A percentile compares a stretch with the other conserved stretches of the same genome.
These are phyloP conservation scores for Astrothelium subdiscretum DNA, from an alignment of 495 filamentous ascomycete species.

Conservation along the genomic window DNA sequence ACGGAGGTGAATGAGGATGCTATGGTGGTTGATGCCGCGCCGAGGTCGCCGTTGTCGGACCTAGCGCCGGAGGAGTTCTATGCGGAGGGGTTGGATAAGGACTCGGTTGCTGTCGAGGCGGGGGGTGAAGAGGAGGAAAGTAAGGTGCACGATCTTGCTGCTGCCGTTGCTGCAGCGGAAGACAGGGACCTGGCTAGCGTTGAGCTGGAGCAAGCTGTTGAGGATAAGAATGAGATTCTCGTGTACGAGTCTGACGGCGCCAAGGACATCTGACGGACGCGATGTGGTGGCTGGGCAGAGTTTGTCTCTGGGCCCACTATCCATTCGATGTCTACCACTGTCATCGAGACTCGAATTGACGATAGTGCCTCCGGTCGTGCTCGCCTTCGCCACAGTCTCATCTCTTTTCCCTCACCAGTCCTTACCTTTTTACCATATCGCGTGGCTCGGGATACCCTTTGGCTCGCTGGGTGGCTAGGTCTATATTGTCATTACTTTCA, in stretches of 20 bases:
- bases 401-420: neutral
- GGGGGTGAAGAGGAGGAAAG: neutral
- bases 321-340: neutral
- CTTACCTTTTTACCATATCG: neutral
- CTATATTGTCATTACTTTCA: neutral
- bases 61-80: conserved; percentile 17
- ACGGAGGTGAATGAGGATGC: neutral
- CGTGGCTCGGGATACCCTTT: neutral
- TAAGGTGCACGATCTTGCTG: neutral
- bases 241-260: neutral
- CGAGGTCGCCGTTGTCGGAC: conserved; percentile 12
- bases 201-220: neutral
- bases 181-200: neutral
- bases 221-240: neutral
- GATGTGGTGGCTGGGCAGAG: neutral
- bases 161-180: neutral
- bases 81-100: conserved; percentile 13
- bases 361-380: too few species aligned
- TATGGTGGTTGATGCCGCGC: neutral
- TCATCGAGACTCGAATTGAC: too few species aligned
- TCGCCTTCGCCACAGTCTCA: neutral
- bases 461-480: neutral
- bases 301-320: neutral
- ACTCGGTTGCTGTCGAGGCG: conserved; percentile 2
- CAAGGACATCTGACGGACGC: neutral